These are phyloP conservation scores for Trichoderma polysporum DNA, from an alignment of 2,329 filamentous ascomycete species.

Conservation along the genomic window DNA sequence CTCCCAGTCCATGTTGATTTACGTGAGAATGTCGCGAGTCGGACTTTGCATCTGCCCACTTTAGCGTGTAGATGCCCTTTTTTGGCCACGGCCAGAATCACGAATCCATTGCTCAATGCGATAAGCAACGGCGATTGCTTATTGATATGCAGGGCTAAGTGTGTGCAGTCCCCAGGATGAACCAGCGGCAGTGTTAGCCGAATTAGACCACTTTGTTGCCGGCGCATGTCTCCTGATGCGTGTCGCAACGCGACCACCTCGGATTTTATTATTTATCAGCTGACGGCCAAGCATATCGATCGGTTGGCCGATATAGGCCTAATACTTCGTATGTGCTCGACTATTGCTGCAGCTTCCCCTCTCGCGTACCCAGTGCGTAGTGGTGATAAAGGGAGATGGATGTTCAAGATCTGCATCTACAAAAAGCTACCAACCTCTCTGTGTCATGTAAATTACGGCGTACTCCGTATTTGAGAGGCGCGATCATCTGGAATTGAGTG, in stretches of 20 bases:
- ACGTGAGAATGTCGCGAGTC: background rate
- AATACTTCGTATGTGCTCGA: too few species aligned
- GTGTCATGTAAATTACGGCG: background rate
- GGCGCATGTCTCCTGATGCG: constrained; percentile 16
- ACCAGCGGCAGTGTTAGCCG: constrained; percentile 1
- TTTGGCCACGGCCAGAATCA: background rate
- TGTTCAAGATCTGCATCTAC: constrained; percentile 12
- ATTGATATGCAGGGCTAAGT: constrained; percentile 10
- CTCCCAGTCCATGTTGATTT: background rate
- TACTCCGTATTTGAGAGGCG: background rate
- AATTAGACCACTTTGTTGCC: background rate
- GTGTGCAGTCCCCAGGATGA: constrained; percentile 9
- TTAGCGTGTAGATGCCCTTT: background rate
- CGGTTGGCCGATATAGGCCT: background rate
- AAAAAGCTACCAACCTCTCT: background rate
- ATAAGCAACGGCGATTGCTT: background rate
- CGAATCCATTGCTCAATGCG: background rate
- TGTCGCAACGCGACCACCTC: background rate
- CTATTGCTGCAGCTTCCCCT: background rate
- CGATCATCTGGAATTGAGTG: background rate
- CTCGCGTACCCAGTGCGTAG: background rate
- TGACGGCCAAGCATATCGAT: constrained; percentile 14
- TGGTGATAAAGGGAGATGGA: background rate
- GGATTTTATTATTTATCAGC: constrained; percentile 1
- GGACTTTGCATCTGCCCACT: constrained; percentile 10